Base-by-base conservation (phyloP, 2,329 filamentous ascomycete species). In the Colletotrichum nymphaeae region DNA sequence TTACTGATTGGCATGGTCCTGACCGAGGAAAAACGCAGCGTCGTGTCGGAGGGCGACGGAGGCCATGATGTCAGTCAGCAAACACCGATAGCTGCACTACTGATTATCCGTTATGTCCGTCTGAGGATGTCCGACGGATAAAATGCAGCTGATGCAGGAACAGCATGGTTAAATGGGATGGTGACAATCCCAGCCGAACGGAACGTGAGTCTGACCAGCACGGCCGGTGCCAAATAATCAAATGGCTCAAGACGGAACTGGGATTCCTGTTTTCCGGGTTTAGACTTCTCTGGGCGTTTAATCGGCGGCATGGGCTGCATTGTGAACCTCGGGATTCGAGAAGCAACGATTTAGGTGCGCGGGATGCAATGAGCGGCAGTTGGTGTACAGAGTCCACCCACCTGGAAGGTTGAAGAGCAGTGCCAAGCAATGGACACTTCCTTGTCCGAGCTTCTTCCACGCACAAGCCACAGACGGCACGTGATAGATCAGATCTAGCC, bases 241-340 rank as follows among this genome's bases (percentile, higher is more conserved):
- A 55, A 56, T 65, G 60, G 60, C 71, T 62, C 56, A 71, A 66
- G 60, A 71, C 67, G 67, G 71, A 71, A 66, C 57, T 66, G 62
- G 56, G 46, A 67, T 70, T 24, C 67, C 14, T 66, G 67, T 63
- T 73, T 73, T 70, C 67, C 67, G 71, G 26, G 14, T 22, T 66
- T 59, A 19, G 53, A 46, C 60, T 56, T 42, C 55, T 35, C 42
- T 56, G n/a, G 30, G 24, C 16, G 56, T 11, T 30, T 46, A 30
- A 58, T 72, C 63, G 69, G 58, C 69, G 59, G 59, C 63, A 24
- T 64, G 59, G 53, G 46, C 57, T 63, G 49, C 42, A 53, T 60
- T 55, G 60, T 56, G 60, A 67, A 73, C 60, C 55, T 70, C 70
- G 60, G 71, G 32, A 37, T 56, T 49, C 14, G 14, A 35, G 9